A percentile compares a stretch with the other conserved stretches of the same genome.
Evolutionary conservation across 495 filamentous ascomycete genomes (phyloP).

Genomic region (Usnea hakonensis): DNA sequence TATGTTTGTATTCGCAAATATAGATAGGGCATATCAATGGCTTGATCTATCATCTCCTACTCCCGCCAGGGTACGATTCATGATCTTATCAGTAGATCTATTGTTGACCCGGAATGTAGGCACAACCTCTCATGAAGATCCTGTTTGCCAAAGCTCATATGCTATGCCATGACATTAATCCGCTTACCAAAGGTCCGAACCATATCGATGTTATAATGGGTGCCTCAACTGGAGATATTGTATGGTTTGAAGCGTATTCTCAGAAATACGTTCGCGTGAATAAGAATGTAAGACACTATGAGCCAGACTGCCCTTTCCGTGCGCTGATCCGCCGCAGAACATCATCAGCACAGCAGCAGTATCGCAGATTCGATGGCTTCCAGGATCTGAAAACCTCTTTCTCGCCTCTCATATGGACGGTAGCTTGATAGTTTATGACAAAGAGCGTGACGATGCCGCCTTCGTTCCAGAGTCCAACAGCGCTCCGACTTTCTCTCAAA

Average conservation of each 20-base stretch:
- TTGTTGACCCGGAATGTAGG: constrained; percentile 36
- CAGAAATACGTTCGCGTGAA: constrained; percentile 94
- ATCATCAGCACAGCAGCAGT: constrained; percentile 79
- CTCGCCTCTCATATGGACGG: constrained; percentile 90
- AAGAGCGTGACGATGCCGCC: constrained; percentile 92
- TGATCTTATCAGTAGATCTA: background rate
- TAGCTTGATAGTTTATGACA: constrained; percentile 91
- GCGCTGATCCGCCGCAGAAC: constrained; percentile 43
- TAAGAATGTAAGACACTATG: constrained; percentile 61
- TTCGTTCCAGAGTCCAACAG: constrained; percentile 49
- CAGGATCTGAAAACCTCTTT: constrained; percentile 88
- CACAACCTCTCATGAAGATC: constrained; percentile 88
- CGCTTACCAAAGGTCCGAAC: constrained; percentile 62
- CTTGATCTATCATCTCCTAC: constrained; percentile 53
- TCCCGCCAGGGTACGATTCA: constrained; percentile 41
- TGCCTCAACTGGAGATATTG: constrained; percentile 90
- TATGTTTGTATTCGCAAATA: constrained; percentile 84
- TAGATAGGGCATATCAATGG: constrained; percentile 89
- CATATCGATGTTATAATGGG: constrained; percentile 93
- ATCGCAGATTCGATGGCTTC: constrained; percentile 84
- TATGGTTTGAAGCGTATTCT: constrained; percentile 97
- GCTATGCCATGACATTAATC: constrained; percentile 89
- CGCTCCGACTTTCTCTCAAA: constrained; percentile 18
- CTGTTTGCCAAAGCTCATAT: constrained; percentile 94
- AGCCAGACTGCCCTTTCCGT: background rate